Percentiles rank a stretch among this genome's conserved stretches.
Evolutionary conservation across 148 eudicot genomes (phyloP).

Genomic region (Vaccinium corymbosum): DNA sequence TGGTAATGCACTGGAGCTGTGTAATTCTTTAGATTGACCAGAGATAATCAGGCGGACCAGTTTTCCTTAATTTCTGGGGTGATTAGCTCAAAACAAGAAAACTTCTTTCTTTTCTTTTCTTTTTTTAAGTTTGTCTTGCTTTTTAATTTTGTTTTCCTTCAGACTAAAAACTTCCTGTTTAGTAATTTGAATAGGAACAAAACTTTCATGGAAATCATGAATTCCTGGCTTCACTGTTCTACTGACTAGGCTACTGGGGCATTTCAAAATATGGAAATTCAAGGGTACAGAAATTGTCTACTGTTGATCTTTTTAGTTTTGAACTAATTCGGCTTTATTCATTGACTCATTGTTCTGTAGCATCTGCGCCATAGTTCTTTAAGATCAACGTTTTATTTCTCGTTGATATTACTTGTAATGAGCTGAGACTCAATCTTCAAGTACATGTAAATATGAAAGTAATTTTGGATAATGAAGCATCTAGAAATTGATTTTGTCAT

Average conservation of each 20-base stretch:
- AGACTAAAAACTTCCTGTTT: background rate
- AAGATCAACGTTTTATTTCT: background rate
- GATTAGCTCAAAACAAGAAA: background rate
- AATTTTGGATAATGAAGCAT: background rate
- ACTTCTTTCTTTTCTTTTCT: background rate
- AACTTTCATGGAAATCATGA: background rate
- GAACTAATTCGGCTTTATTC: background rate
- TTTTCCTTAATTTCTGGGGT: background rate
- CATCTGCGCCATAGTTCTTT: background rate
- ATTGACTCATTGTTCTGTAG: background rate
- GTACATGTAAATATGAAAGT: background rate
- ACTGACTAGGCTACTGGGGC: background rate
- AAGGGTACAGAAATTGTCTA: background rate
- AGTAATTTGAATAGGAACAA: background rate
- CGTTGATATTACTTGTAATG: background rate
- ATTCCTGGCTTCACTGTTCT: background rate
- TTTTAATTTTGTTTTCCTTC: background rate
- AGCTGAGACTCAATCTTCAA: background rate
- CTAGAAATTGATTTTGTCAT: background rate
- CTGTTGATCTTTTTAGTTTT: too few species aligned
- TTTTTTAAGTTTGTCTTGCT: background rate
- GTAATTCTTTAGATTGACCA: background rate
- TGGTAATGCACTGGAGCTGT: background rate
- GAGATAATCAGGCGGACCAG: background rate
- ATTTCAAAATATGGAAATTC: background rate